Base-by-base conservation (phyloP, 2,329 filamentous ascomycete species). In the Sphaerostilbella broomeana region DNA sequence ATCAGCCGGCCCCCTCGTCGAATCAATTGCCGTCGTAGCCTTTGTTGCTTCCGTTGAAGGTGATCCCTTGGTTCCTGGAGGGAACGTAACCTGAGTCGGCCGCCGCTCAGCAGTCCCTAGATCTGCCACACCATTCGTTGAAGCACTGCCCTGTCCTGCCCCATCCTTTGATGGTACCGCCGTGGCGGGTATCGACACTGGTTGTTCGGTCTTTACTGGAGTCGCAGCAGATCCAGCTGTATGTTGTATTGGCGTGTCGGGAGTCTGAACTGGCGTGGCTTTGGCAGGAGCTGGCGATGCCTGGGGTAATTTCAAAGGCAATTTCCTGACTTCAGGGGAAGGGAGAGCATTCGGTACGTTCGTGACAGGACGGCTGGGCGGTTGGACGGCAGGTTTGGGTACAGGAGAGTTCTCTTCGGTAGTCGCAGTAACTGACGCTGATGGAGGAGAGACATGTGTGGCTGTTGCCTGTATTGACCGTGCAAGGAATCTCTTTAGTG, bases 401-500 rank as follows among this genome's bases (percentile, higher is more conserved):
- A 44, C 45, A 7, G 38, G 21, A 25, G 26, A 21, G 15, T 35
- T 36, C 8, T 47, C 40, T 16, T 48, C 44, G 12, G 41, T 31
- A 7, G 48, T 43, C 15, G 47, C 36, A 13, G 46, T 37, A 22
- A 27, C 25, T 17, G 28, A 19, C 11, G 42, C 33, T 16, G 44
- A 10, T 12, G 43, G 18, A 11, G 38, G 24, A 7, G 44, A 40
- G 21, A 46, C 35, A 29, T 45, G 33, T 22, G 35, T 46, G 9
- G 40, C 43, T 17, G 48, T 40, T 35, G 51, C 42, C 18, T 53
- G 51, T 24, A 49, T 40, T 6, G 57, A 50, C 49, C 55, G 55
- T 8, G 53, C 55, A 7, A 67, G 48, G 7, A 61, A 60, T 40
- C 61, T 61, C 47, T 64, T 66, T 21, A 69, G 49, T 12, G 55